Base-by-base conservation (phyloP, 2,329 filamentous ascomycete genomes). In the Alternaria arborescens region DNA sequence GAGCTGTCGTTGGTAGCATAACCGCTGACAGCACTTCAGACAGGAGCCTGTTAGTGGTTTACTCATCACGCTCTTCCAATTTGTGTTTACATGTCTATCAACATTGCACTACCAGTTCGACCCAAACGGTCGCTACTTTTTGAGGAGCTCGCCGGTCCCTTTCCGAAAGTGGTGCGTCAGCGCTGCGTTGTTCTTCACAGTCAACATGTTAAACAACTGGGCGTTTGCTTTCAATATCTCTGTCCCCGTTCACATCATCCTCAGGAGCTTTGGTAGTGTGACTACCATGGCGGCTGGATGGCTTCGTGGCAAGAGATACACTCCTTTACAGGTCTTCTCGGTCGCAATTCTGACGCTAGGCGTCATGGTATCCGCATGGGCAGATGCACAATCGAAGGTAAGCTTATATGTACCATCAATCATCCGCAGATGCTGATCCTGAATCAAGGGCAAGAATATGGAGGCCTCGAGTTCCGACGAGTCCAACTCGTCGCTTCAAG, bases 221-320 rank as follows among this genome's bases (percentile, higher is more conserved):
- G 95, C 94, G 7, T 99, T 99, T 78, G 94, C 93, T 64, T 99
- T 97, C 81, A 89, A 93, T 70, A 98, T 99, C 58, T 97, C 93
- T 7, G 93, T 99, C 0, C 95, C 95, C 1, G 89, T 99, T 50
- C 95, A 99, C 76, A 99, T 99, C 71, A 98, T 99, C 68, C 84
- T 99, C 30, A 88, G 95, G 54, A 97, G 94, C 50, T 97, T 94
- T 51, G 95, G 95, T 16, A 97, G 94, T 71, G 96, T 98, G 64
- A 96, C 94, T 5, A 98, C 95, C 8, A 97, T 99, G 88, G 80
- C 89, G 16, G 92, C 94, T n/a, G 95, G 95, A 3, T 93, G 89
- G 73, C 69, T 97, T 14, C 93, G 90, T 73, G 94, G 94, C 41
- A 97, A 94, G 81, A 86, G 85, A 67, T 98, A 97, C 76, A 91